phyloP scores from a whole-genome alignment of 2,329 filamentous ascomycete species.

The Juglanconis juglandina region DNA sequence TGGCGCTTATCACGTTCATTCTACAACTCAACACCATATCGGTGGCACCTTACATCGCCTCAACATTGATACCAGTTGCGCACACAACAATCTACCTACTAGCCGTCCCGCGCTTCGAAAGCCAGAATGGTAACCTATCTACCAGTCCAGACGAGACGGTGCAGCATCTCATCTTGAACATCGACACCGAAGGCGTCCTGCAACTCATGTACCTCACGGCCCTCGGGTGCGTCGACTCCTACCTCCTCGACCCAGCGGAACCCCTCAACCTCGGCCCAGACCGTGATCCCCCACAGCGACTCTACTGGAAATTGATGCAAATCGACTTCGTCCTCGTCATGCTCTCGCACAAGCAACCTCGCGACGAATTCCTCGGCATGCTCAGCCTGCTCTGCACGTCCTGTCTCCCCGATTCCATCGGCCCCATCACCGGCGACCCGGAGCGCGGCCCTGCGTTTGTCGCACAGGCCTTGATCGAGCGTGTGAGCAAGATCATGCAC shows the following conservation, averaged over 20 bases:
- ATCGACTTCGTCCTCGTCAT: constrained; percentile 65
- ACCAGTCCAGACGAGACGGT: constrained; percentile 37
- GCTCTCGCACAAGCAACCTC: constrained; percentile 63
- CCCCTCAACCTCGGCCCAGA: constrained; percentile 19
- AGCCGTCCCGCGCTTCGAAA: constrained; percentile 53
- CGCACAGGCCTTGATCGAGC: constrained; percentile 53
- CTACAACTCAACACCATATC: constrained; percentile 58
- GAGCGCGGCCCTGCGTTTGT: constrained; percentile 40
- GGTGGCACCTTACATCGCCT: constrained; percentile 57
- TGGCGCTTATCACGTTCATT: constrained; percentile 62
- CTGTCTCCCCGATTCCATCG: constrained; percentile 60
- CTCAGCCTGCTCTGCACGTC: constrained; percentile 66
- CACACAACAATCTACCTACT: constrained; percentile 59
- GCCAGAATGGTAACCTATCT: constrained; percentile 45
- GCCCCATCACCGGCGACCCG: constrained; percentile 52
- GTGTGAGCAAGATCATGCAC: constrained; percentile 59
- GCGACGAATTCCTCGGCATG: constrained; percentile 60
- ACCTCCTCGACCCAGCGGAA: constrained; percentile 12
- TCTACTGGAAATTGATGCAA: constrained; percentile 67
- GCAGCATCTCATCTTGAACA: constrained; percentile 47
- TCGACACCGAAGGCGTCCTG: constrained; percentile 63
- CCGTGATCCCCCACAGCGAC: constrained; percentile 29
- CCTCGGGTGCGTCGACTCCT: constrained; percentile 45
- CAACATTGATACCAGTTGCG: constrained; percentile 52
- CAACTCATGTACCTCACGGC: constrained; percentile 63